A percentile compares a stretch with the other conserved stretches of the same genome.
phyloP scores from a whole-genome alignment of 2,329 filamentous ascomycete genomes.

The Colletotrichum paranaense region DNA sequence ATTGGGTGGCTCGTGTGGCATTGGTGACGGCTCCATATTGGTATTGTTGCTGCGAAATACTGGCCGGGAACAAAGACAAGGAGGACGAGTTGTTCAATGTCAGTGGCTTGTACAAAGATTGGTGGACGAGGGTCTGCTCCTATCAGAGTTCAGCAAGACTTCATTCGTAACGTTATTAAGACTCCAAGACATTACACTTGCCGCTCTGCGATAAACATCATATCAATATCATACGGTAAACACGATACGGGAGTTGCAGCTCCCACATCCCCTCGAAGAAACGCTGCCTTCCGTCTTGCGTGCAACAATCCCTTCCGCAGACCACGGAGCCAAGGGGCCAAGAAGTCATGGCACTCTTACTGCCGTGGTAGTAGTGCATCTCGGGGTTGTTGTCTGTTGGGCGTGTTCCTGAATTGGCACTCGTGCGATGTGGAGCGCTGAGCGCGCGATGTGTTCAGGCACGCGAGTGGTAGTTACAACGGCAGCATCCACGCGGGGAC shows the following conservation, averaged over 20 bases:
- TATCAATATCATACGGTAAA: background rate
- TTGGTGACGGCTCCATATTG: conserved; percentile 2
- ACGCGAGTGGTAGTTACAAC: background rate
- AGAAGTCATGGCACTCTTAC: conserved; percentile 21
- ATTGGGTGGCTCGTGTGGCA: conserved; percentile 4
- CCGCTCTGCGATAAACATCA: background rate
- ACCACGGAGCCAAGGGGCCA: background rate
- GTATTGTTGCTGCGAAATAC: background rate
- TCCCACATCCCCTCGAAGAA: background rate
- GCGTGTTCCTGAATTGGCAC: conserved; percentile 24
- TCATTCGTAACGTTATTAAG: background rate
- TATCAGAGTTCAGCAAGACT: background rate
- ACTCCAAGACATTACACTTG: background rate
- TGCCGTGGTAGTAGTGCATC: conserved; percentile 18
- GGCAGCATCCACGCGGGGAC: conserved; percentile 75
- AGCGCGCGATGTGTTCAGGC: background rate
- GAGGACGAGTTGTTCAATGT: background rate
- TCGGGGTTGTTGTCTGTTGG: background rate
- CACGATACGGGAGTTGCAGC: background rate
- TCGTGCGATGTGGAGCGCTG: conserved; percentile 26
- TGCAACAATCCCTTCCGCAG: background rate
- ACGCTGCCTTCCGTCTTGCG: background rate
- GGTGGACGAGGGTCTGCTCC: background rate
- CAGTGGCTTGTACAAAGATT: background rate
- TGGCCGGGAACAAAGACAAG: background rate